phyloP scores from a whole-genome alignment of 1,284 basidiomycete genomes.

The Heterobasidion parviporum region DNA sequence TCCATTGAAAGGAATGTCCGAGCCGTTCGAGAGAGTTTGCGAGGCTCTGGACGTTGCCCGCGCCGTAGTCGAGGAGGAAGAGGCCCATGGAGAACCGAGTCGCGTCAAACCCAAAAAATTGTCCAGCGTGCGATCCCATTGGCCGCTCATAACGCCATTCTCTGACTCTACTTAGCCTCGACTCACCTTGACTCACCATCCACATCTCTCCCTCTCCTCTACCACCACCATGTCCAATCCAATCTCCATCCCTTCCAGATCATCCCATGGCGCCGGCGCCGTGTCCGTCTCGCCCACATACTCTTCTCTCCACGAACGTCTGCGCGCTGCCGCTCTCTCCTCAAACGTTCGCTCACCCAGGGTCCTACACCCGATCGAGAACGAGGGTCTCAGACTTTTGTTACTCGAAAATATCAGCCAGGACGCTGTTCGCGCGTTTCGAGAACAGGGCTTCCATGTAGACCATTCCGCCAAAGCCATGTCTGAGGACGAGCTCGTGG shows the following conservation, averaged over 20 bases:
- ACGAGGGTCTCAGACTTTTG: slow-evolving; percentile 70
- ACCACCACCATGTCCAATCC: slow-evolving; percentile 23
- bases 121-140: slow-evolving; percentile 1
- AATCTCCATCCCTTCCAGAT: slow-evolving; percentile 31
- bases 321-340: slow-evolving; percentile 24
- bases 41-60: slow-evolving; percentile 89
- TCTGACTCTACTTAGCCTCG: slow-evolving; percentile 8
- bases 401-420: slow-evolving; percentile 94
- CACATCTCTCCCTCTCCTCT: slow-evolving; percentile 9
- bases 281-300: slow-evolving; percentile 42
- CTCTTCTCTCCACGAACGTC: slow-evolving; percentile 37
- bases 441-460: slow-evolving; percentile 85
- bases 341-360: slow-evolving; percentile 44
- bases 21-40: slow-evolving; percentile 89
- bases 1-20: slow-evolving; percentile 89
- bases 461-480: slow-evolving; percentile 86
- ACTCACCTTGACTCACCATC: background rate
- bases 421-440: slow-evolving; percentile 81
- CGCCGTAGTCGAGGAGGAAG: slow-evolving; percentile 93
- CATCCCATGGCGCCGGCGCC: slow-evolving; percentile 21
- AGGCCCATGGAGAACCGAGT: slow-evolving; percentile 43
- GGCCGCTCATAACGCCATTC: slow-evolving; percentile 6
- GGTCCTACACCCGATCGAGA: slow-evolving; percentile 70
- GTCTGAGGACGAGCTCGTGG: slow-evolving; percentile 87
- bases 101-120: slow-evolving; percentile 1